Evolutionary conservation across 352 stramenopile genomes (phyloP), one percentile per base, ranked within the genome.

Genomic region (Elongisporangium prolatum): DNA sequence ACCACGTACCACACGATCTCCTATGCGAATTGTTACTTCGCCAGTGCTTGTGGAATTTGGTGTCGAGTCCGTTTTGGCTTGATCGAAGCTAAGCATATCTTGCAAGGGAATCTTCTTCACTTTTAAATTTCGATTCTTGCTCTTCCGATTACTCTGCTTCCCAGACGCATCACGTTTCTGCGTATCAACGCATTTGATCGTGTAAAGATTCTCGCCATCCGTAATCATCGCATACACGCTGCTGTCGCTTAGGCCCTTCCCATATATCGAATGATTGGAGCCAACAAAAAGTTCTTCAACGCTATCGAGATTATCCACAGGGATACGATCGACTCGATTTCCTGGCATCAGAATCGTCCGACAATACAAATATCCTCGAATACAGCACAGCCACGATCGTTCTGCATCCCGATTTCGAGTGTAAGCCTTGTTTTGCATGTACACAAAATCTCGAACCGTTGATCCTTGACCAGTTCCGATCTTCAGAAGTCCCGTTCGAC

Each of bases 211-310:
- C 11, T 64, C 28, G 18, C 83, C 78, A 47, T 92, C 75, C 0
- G 77, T 85, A 17, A 92, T 61, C 73, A 92, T 83, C 13, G 83
- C 80, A 53, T 89, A 92, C 10, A 92, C 74, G 47, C 78, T 88
- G 48, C 72, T 86, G 21, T 80, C 70, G 48, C 65, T 83, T 13
- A 75, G 72, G 6, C 61, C 60, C 49, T 74, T 71, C 2, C 68
- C 69, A 13, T 62, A 59, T 6, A 68, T 52, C 10, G 71, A 63
- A 8, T 63, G 52, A 52, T 79, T 72, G 17, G 76, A 69, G 37
- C 71, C 72, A 48, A 92, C 75, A 38, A 83, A 74, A 8, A 92
- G 67, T 40, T 88, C 77, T 18, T 87, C 72, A 22, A 92, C 62
- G 20, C 25, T 50, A 4, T 65, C 44, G 24, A 92, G 48, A 48